Percentiles rank a stretch among this genome's conserved stretches.
Conservation (phyloP, 345 rosid species). For the Psidium friedrichsthalianum region DNA sequence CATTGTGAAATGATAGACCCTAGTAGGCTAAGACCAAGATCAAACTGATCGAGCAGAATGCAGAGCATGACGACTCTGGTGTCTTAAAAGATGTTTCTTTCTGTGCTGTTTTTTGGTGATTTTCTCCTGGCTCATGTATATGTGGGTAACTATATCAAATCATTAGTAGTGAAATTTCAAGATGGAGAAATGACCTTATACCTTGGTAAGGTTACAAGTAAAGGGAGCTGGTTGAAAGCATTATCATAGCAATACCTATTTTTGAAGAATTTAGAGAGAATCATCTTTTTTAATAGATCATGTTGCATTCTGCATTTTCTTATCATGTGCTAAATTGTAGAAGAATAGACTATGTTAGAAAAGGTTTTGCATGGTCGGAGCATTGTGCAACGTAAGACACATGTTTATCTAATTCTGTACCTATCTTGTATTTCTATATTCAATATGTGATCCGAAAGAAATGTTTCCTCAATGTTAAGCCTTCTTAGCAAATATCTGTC, state of each 20-base stretch:
- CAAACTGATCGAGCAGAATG: not conserved
- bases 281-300: not conserved
- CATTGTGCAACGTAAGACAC: not conserved
- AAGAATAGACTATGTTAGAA: not conserved
- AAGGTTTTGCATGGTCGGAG: not conserved
- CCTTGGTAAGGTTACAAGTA: not conserved
- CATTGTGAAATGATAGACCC: not conserved
- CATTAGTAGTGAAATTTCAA: not conserved
- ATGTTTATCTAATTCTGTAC: not conserved
- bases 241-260: not conserved
- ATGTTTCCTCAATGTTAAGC: not conserved
- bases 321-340: not conserved
- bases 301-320: not conserved
- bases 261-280: not conserved
- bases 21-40: not conserved
- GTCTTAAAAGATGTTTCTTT: not conserved
- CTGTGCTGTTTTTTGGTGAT: not conserved
- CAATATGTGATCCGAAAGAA: not conserved
- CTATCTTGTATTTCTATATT: not conserved
- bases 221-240: not conserved
- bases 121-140: not conserved
- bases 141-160: not conserved
- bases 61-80: not conserved
- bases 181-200: not conserved
- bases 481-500: not conserved